Base-by-base conservation (phyloP, 164 flowering plant species). In the Aristolochia californica region DNA sequence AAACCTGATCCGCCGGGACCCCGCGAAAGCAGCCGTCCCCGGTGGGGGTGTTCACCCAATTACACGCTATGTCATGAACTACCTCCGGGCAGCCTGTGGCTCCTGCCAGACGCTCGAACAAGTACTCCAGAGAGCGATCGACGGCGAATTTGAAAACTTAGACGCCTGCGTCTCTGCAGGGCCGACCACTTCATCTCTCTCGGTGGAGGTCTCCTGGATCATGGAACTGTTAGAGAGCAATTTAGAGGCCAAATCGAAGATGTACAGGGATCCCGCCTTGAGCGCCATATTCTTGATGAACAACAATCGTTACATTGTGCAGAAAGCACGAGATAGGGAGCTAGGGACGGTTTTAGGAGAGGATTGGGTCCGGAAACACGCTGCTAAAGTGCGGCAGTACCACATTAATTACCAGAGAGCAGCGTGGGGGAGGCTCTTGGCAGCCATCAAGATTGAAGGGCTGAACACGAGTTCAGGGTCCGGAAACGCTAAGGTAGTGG, bases 151-250 rank as follows among this genome's bases (percentile, higher is more conserved):
- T 13, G 27, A 25, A 21, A 16, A 28, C 13, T 21, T 14, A 7
- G 17, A 44, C 17, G 14, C 44, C 25, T 49, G 49, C 25, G 61
- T 12, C 11, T 1, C 40, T 34, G 7, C 40, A 12, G 40, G 0
- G 40, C 64, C 9, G 70, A 8, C 61, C 15, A 78, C 83, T 0
- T 72, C 91, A 1, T 77, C 95, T 0, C 63, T 91, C 53, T 75
- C 87, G 0, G 87, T 88, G 2, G 95, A 90, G 59, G 76, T 89
- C 63, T 80, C 68, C 28, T 94, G 97, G 99, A 80, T 83, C 18
- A 85, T 94, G 99, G 96, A 90, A 76, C 77, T 94, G 4, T 54
- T 94, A 44, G 97, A 85, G 76, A 87, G 87, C 63, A 94, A 87
- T 70, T 69, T 94, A 63, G 97, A 87, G 73, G 74, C 80, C 4